Percentiles rank a stretch among this genome's conserved stretches.
Evolutionary conservation across 1,139 yeast species (phyloP).

Genomic region (Yamadazyma dushanensis): DNA sequence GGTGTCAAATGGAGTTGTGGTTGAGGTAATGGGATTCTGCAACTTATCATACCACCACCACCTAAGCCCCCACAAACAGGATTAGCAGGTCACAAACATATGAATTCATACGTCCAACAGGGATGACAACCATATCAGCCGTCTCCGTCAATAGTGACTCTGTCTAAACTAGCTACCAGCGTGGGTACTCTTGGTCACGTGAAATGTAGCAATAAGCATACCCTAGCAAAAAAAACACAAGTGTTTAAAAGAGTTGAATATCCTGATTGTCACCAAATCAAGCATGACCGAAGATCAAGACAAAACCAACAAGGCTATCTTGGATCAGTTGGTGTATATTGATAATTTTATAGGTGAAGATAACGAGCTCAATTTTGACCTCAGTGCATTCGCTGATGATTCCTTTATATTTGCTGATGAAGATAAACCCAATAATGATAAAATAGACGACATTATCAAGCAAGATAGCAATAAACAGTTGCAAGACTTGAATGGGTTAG

Average conservation of each 20-base stretch:
- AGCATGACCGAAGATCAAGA: constrained; percentile 17
- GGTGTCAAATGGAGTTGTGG: too few species aligned
- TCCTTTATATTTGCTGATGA: constrained; percentile 77
- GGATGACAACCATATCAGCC: too few species aligned
- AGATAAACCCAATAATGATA: constrained; percentile 52
- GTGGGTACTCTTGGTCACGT: constrained; percentile 7
- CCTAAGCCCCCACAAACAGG: too few species aligned
- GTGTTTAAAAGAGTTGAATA: background rate
- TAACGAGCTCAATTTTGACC: constrained; percentile 67
- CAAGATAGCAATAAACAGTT: background rate
- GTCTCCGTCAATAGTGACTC: too few species aligned
- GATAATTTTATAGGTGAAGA: constrained; percentile 70
- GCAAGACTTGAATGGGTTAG: constrained; percentile 6
- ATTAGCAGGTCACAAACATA: too few species aligned
- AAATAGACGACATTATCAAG: constrained; percentile 14
- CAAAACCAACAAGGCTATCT: constrained; percentile 41
- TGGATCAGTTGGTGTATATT: constrained; percentile 75
- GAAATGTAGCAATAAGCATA: constrained; percentile 6
- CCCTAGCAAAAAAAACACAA: background rate
- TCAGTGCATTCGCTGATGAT: constrained; percentile 80
- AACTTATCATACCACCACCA: too few species aligned
- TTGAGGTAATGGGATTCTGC: too few species aligned
- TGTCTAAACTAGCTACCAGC: too few species aligned
- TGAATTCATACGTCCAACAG: too few species aligned
- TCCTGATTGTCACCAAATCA: background rate